Conservation (phyloP, 805 yeast species). For the Suhomyces faveliae region DNA sequence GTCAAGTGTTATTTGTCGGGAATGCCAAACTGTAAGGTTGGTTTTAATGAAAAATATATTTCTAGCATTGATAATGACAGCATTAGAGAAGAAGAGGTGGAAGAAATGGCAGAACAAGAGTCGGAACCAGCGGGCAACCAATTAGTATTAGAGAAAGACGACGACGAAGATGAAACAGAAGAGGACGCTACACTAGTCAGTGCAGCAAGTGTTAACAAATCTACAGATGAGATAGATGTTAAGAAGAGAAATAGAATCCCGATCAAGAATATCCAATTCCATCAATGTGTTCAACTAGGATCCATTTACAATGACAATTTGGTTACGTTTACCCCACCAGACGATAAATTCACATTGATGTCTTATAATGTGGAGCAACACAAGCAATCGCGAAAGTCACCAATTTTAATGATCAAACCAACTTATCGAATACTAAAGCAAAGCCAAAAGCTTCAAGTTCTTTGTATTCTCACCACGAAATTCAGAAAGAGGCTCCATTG, state of each 20-base stretch:
- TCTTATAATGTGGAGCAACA: slow-evolving; percentile 43
- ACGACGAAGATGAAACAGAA: slow-evolving; percentile 11
- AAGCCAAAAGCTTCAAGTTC: slow-evolving; percentile 29
- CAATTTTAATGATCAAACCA: slow-evolving; percentile 46
- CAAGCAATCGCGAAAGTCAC: slow-evolving; percentile 35
- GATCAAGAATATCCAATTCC: slow-evolving; percentile 40
- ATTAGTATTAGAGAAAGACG: slow-evolving; percentile 5
- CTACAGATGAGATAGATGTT: background rate
- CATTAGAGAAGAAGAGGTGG: background rate
- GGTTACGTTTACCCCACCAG: slow-evolving; percentile 85
- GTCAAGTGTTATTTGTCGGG: slow-evolving; percentile 43
- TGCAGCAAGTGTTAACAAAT: background rate
- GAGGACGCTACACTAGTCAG: slow-evolving; percentile 7
- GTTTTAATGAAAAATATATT: slow-evolving; percentile 40
- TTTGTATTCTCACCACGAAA: slow-evolving; percentile 34
- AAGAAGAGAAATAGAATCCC: slow-evolving; percentile 21
- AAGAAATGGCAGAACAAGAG: slow-evolving; percentile 1
- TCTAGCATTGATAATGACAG: slow-evolving; percentile 31
- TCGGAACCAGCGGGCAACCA: slow-evolving; percentile 12
- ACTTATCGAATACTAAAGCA: slow-evolving; percentile 24
- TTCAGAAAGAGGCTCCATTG: slow-evolving; percentile 37
- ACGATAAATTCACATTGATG: slow-evolving; percentile 43
- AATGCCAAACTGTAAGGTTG: slow-evolving; percentile 43
- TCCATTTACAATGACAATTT: slow-evolving; percentile 65
- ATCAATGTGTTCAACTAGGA: slow-evolving; percentile 73